Percentiles rank a stretch among this genome's conserved stretches.
Conservation (phyloP, 2,329 filamentous ascomycete species). For the Shiraia sp. region DNA sequence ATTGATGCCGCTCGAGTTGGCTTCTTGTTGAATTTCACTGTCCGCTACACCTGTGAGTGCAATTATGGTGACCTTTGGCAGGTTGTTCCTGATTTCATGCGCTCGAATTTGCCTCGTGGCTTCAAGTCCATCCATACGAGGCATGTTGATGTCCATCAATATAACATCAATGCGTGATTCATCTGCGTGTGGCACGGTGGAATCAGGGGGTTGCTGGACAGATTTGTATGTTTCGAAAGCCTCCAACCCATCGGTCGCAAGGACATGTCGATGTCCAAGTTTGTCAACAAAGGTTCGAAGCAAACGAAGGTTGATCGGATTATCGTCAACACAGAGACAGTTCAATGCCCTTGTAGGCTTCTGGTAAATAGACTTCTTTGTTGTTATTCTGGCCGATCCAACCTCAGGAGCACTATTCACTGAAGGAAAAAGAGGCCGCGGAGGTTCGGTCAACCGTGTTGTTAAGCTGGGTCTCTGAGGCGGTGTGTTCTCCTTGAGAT, state of each 20-base stretch:
- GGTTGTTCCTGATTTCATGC: slow-evolving; percentile 50
- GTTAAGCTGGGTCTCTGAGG: slow-evolving; percentile 12
- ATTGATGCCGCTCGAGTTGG: slow-evolving; percentile 58
- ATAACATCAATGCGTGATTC: slow-evolving; percentile 33
- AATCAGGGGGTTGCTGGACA: slow-evolving; percentile 8
- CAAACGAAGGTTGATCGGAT: slow-evolving; percentile 45
- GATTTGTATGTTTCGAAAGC: slow-evolving; percentile 38
- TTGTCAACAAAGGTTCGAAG: slow-evolving; percentile 43
- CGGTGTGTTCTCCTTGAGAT: slow-evolving; percentile 31
- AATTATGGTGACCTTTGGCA: slow-evolving; percentile 53
- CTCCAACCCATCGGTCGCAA: slow-evolving; percentile 43
- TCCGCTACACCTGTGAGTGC: slow-evolving; percentile 59
- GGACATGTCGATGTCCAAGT: slow-evolving; percentile 35
- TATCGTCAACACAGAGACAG: slow-evolving; percentile 46
- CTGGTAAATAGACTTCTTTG: slow-evolving; percentile 21
- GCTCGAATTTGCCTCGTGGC: slow-evolving; percentile 47
- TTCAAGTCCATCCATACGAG: slow-evolving; percentile 46
- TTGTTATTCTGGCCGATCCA: slow-evolving; percentile 18
- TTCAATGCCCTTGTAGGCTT: slow-evolving; percentile 26
- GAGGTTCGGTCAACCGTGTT: slow-evolving; percentile 9
- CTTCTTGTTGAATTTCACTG: slow-evolving; percentile 54
- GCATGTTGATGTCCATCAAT: slow-evolving; percentile 46
- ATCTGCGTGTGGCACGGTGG: slow-evolving; percentile 1
- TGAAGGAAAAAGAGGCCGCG: slow-evolving; percentile 31
- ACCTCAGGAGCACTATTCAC: slow-evolving; percentile 39